A percentile compares a stretch with the other conserved stretches of the same genome.
Conservation (phyloP, 306 rosid genomes). For the Sesbania bispinosa region DNA sequence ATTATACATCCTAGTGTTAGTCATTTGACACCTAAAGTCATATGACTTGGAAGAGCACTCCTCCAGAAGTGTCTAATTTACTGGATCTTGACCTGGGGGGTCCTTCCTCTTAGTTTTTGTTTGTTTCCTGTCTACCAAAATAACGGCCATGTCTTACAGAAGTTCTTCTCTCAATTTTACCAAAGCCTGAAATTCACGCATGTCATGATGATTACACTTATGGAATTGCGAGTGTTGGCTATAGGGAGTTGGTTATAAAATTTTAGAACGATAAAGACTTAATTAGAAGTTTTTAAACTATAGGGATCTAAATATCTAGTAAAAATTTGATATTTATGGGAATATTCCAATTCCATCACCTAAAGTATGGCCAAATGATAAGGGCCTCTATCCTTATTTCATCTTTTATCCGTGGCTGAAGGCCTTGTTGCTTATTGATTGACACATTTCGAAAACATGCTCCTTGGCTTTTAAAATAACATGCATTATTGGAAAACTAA, state of each 20-base stretch:
- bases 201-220: neutral
- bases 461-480: neutral
- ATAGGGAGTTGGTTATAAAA: neutral
- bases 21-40: neutral
- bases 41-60: too few relatives aligned
- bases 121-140: too few relatives aligned
- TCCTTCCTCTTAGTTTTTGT: too few relatives aligned
- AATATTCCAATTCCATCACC: neutral
- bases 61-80: too few relatives aligned
- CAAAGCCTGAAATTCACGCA: neutral
- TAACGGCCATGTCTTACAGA: too few relatives aligned
- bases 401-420: neutral
- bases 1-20: neutral
- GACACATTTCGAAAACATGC: neutral
- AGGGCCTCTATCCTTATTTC: neutral
- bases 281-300: neutral
- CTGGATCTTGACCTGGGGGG: too few relatives aligned
- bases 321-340: neutral
- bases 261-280: neutral
- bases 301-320: neutral
- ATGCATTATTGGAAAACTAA: constrained; percentile 33
- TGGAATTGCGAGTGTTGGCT: neutral
- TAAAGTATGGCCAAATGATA: neutral
- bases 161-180: neutral
- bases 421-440: neutral